A percentile compares a stretch with the other conserved stretches of the same genome.
Conservation (phyloP, 495 filamentous ascomycete species). For the Cladorrhinum samala region DNA sequence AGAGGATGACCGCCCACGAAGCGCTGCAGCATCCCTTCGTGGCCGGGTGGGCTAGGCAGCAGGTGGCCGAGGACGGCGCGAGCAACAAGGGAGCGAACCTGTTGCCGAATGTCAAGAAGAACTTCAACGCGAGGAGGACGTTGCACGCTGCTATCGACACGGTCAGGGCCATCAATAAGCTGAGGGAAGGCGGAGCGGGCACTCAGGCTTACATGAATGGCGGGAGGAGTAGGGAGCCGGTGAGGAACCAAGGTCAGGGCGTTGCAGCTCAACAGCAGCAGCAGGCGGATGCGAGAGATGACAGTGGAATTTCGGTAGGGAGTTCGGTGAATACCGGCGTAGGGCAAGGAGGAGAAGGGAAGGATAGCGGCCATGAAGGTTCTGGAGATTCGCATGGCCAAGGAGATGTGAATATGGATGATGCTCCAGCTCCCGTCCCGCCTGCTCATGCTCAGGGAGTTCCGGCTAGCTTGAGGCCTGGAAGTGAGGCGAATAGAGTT, state of each 20-base stretch:
- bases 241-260: too few species aligned
- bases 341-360: conserved; percentile 29
- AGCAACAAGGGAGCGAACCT: conserved; percentile 81
- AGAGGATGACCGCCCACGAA: conserved; percentile 90
- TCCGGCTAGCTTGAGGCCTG: conserved; percentile 27
- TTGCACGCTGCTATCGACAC: conserved; percentile 97
- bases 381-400: conserved; percentile 31
- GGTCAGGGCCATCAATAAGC: conserved; percentile 94
- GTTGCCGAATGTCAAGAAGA: conserved; percentile 92
- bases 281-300: conserved; percentile 19
- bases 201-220: conserved; percentile 57
- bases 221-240: conserved; percentile 32
- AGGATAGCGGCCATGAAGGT: conserved; percentile 30
- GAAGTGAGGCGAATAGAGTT: conserved; percentile 25
- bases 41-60: conserved; percentile 41
- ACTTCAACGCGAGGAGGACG: conserved; percentile 93
- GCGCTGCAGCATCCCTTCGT: conserved; percentile 88
- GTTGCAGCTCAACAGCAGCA: neutral
- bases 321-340: conserved; percentile 11
- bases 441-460: conserved; percentile 10
- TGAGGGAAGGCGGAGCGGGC: conserved; percentile 65
- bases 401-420: conserved; percentile 13
- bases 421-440: neutral
- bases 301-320: conserved; percentile 25
- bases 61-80: conserved; percentile 20